Evolutionary conservation across 2,329 filamentous ascomycete genomes (phyloP).

Genomic region (Ophiostoma tasmaniense): DNA sequence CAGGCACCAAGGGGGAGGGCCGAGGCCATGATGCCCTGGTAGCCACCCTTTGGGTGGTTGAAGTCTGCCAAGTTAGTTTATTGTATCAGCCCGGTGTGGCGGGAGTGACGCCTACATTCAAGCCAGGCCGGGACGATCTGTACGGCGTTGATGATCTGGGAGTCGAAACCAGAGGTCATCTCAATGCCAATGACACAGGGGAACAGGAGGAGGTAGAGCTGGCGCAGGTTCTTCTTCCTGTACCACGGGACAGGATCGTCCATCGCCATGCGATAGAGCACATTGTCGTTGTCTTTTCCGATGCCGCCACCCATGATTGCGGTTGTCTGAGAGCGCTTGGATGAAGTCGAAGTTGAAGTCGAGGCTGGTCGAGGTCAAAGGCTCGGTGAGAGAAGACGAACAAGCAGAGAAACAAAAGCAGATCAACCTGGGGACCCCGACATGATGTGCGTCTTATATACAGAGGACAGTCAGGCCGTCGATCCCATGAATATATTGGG

Average conservation of each 20-base stretch:
- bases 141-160: constrained; percentile 34
- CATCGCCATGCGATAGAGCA: constrained; percentile 34
- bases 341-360: background rate
- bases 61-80: constrained; percentile 23
- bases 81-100: background rate
- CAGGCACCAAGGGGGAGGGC: constrained; percentile 46
- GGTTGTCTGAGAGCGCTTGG: background rate
- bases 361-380: background rate
- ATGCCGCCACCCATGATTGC: constrained; percentile 15
- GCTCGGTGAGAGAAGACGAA: background rate
- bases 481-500: background rate
- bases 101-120: constrained; percentile 26
- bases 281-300: constrained; percentile 22
- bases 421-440: background rate
- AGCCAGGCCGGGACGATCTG: constrained; percentile 32
- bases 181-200: constrained; percentile 52
- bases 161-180: constrained; percentile 50
- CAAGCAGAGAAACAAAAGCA: background rate
- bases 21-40: constrained; percentile 36
- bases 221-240: constrained; percentile 46
- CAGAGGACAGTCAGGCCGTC: background rate
- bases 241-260: constrained; percentile 41
- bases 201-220: constrained; percentile 47
- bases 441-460: background rate
- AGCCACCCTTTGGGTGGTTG: constrained; percentile 26